Evolutionary conservation across 768 basidiomycete species (phyloP), one percentile per base, ranked within the genome.

Genomic region (Russula olivacea): DNA sequence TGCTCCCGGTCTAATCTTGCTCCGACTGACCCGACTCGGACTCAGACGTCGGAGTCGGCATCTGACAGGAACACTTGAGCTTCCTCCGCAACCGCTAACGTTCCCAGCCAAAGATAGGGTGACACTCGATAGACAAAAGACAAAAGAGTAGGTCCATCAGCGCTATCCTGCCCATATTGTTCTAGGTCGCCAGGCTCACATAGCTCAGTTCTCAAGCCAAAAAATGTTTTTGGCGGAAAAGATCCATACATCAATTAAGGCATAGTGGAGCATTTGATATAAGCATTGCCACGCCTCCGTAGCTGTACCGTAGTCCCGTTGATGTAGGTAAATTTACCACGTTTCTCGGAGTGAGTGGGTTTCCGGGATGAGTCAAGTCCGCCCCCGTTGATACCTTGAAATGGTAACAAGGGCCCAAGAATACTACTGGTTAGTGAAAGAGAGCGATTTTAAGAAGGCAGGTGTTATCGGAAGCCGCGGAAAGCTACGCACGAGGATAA

Each of bases 401-500:
- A 51, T 56, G 59, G 63, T 7, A 64, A 64, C 7, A 19, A 28
- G 48, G 59, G 48, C 41, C 63, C 63, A 34, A 60, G 23, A 17
- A 49, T 28, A 17, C 4, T 21, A 54, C n/a, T 45, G 62, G 47
- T 23, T 47, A 36, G 63, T 43, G 63, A 34, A 64, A 64, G 41
- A 55, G 47, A 60, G 58, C 53, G 58, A 49, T 28, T 41, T 64
- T 64, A 38, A 59, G 63, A 64, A 64, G 63, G 58, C 53, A 64
- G 41, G 58, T 45, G 63, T 64, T 64, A 64, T 64, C 63, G 63
- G 63, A 64, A 64, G 63, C 63, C 63, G 63, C 63, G 59, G 63
- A 64, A 64, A 60, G 58, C 59, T 38, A 60, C 63, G 63, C 63
- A 64, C 63, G 63, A 64, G 63, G 63, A 64, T 64, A 64, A 64